Evolutionary conservation across 176 grass and related monocot species (phyloP), one percentile per base, ranked within the genome.

Genomic region (Poa annua): DNA sequence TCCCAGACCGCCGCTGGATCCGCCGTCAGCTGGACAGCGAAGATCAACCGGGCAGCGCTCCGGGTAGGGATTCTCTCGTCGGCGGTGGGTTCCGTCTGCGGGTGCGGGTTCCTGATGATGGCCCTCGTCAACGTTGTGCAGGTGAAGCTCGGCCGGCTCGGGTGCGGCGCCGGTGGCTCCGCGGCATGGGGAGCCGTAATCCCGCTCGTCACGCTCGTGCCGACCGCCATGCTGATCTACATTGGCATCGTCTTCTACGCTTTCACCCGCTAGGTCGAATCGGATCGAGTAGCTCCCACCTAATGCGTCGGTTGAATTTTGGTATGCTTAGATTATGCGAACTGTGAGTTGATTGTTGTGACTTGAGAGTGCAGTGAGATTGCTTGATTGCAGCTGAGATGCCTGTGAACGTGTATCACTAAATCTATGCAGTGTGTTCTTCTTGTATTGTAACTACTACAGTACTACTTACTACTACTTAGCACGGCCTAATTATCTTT

Each of bases 81-180:
- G 10, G 89, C 96, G 22, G 71, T 82, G 11, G 91, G 96, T 0
- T 95, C 92, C 49, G 85, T 98, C 2, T 85, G 67, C 14, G 92
- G 92, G 0, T 92, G 92, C 68, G 76, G 88, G 6, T 95, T 98
- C 82, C 91, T 98, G 16, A 98, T 88, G 90, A 88, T 98, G 68
- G 93, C 96, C 0, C 80, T 98, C 49, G 85, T 98, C 68, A 98
- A 98, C 82, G 74, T 98, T 5, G 96, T 98, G 70, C 91, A 95
- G 85, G 83, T 95, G 16, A 94, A 94, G 66, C 90, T 98, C 49
- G 96, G 93, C 5, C 66, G 91, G 2, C 89, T 98, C 74, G 87
- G 78, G 0, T 98, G 96, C 68, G 87, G 92, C 15, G 86, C 67
- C 39, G 85, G 92, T 45, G 90, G 90, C 12, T 56, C 66, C 48